phyloP scores from a whole-genome alignment of 148 eudicot genomes.

The Pouteria glomerata region DNA sequence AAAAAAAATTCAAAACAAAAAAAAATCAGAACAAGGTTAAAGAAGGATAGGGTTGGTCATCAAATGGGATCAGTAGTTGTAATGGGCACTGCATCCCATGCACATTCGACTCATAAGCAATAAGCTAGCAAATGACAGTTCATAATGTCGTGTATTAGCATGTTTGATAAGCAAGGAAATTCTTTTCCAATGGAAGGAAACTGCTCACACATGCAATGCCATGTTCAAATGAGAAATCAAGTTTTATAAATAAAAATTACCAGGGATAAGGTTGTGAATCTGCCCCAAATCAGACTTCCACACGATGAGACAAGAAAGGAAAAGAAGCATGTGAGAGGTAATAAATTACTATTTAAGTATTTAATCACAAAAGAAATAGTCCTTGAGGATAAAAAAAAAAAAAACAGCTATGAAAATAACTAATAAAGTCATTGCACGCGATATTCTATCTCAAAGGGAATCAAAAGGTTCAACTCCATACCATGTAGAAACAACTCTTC shows the following conservation, averaged over 20 bases:
- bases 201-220: constrained; percentile 6
- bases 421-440: not conserved
- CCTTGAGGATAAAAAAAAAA: not conserved
- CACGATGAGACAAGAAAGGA: constrained; percentile 29
- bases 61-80: not conserved
- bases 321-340: constrained; percentile 24
- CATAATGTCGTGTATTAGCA: not conserved
- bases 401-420: not conserved
- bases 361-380: not conserved
- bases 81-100: not conserved
- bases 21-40: not conserved
- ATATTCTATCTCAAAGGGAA: not conserved
- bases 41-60: not conserved
- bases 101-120: not conserved
- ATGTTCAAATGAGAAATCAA: constrained; percentile 14
- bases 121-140: not conserved
- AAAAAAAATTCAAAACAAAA: not conserved
- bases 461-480: constrained; percentile 16
- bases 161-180: not conserved
- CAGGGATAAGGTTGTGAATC: constrained; percentile 74
- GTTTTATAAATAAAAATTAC: constrained; percentile 38
- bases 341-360: not conserved
- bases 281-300: constrained; percentile 80
- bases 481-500: constrained; percentile 79
- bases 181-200: not conserved